Base-by-base conservation (phyloP, 768 basidiomycete species). In the Dentipellis sp. region DNA sequence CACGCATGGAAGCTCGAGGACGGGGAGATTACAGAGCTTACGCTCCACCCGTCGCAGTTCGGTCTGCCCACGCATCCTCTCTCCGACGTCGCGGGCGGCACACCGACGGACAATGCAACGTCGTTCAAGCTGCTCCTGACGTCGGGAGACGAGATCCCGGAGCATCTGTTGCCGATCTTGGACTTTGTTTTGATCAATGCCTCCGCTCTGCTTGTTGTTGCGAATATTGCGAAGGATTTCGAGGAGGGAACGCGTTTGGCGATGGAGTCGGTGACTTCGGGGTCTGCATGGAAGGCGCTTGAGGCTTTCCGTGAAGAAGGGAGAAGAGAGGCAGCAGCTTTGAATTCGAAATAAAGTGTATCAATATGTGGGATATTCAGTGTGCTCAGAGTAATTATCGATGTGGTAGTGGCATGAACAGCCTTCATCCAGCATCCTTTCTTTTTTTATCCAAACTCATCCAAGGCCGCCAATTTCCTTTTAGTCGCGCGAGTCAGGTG, bases 181-280 rank as follows among this genome's bases (percentile, higher is more conserved):
- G 84, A 97, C 64, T 98, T 94, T 67, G 91, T 98, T 58, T 71
- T 94, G 57, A 72, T 98, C 72, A 97, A 99, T 64, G 82, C 94
- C 2, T 84, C 93, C 4, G 94, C 93, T 12, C 68, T 98, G 56
- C 72, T 99, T 42, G 84, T 94, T 23, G 83, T 97, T 3, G 84
- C 91, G 6, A 94, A 93, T 5, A 56, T 86, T 47, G 92, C 87
- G 19, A 67, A 67, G 35, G 78, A 82, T 64, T 91, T 79, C 65
- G 77, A 77, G 62, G 78, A 91, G 16, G 94, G 92, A 2, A 82
- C 87, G 0, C 69, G 72, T 57, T 62, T 88, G 59, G 94, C 91
- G 22, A 72, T 77, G 61, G 74, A 80, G 63, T 81, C 83, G 45
- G 66, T 87, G 8, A 71, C 67, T 16, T 80, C 82, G 12, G 83